Evolutionary conservation across 768 basidiomycete species (phyloP).

Genomic region (Pleurotus pulmonarius): DNA sequence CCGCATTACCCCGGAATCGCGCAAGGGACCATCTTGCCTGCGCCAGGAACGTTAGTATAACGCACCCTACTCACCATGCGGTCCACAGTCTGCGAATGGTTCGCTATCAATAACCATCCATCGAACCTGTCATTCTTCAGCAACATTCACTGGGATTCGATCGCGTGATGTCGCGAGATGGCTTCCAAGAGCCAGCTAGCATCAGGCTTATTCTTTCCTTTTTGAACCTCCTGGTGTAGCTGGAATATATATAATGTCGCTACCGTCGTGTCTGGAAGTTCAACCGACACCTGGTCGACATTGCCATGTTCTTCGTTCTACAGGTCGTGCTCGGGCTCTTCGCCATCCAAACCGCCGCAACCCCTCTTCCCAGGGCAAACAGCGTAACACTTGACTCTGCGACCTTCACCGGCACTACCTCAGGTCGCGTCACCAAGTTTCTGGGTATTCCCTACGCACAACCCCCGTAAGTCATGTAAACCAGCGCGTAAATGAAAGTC

Average conservation of each 20-base stretch:
- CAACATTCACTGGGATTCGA: not conserved
- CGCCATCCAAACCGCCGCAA: not conserved
- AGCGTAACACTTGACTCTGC: conserved; percentile 38
- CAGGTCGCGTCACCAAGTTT: conserved; percentile 33
- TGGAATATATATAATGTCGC: not conserved
- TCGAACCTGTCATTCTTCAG: not conserved
- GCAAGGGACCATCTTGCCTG: not conserved
- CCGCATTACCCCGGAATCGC: not conserved
- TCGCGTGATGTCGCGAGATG: not conserved
- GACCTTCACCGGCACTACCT: conserved; percentile 35
- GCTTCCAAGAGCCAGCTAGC: not conserved
- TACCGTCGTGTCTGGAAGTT: not conserved
- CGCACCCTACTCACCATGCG: not conserved
- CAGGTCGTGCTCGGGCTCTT: not conserved
- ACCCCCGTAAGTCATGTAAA: conserved; percentile 36
- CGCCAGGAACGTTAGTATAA: not conserved
- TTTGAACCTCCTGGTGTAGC: not conserved
- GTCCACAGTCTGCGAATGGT: not conserved
- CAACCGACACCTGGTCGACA: not conserved
- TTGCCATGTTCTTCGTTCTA: not conserved
- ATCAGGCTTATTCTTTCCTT: not conserved
- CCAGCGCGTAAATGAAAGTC: not conserved
- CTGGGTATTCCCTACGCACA: conserved; percentile 48
- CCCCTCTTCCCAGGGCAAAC: not conserved
- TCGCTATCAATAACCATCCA: not conserved